Evolutionary conservation across 2,329 filamentous ascomycete species (phyloP).

Genomic region (Botrytis medusae): DNA sequence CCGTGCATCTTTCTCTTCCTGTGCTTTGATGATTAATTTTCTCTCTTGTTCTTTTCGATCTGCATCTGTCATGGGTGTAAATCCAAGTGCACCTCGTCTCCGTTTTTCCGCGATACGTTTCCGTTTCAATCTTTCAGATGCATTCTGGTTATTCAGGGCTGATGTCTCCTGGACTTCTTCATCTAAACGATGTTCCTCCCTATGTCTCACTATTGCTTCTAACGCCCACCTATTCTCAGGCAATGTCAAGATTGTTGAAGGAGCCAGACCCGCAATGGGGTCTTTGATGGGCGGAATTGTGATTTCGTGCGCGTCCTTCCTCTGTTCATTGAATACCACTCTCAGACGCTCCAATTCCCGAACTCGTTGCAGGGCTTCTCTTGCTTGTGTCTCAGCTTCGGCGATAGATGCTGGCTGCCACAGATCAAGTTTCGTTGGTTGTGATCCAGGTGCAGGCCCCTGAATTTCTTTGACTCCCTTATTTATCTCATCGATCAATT

Average conservation of each 20-base stretch:
- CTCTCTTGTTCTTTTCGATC: neutral
- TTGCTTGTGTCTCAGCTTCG: neutral
- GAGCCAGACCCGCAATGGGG: conserved; percentile 6
- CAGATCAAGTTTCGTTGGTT: neutral
- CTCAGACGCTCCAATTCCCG: conserved; percentile 9
- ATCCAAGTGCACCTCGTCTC: neutral
- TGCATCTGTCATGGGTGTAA: neutral
- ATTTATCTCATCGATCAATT: conserved; percentile 2
- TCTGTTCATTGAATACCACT: neutral
- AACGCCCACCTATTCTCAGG: conserved; percentile 4
- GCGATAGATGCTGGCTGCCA: neutral
- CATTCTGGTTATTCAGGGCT: neutral
- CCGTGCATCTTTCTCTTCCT: neutral
- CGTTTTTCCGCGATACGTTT: neutral
- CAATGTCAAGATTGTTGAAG: neutral
- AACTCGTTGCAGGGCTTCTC: neutral
- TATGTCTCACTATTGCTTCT: conserved; percentile 3
- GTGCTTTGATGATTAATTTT: neutral
- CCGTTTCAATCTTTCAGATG: conserved; percentile 9
- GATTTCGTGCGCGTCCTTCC: neutral
- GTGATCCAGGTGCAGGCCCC: neutral
- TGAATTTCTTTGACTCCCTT: neutral
- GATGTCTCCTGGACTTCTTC: neutral
- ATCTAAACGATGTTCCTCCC: neutral
- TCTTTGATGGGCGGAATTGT: neutral